Evolutionary conservation across 1,139 yeast species (phyloP), one percentile per base, ranked within the genome.

Genomic region (Entelexis paramagnoliae): DNA sequence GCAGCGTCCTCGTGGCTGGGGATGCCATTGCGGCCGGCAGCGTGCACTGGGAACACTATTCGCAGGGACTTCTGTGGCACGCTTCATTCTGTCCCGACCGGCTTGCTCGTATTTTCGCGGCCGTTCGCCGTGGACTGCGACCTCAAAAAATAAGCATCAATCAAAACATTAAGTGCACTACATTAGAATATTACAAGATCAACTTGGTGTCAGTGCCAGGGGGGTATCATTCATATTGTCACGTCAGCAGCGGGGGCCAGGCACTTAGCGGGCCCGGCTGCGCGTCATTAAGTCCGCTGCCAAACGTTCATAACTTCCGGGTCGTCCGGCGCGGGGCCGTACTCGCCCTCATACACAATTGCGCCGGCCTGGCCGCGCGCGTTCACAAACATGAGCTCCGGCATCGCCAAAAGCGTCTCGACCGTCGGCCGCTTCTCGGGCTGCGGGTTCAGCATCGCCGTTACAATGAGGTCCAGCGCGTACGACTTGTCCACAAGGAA

Each of bases 271-370:
- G 24, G 24, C 24, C 6, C 24, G 6, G 24, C 24, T 6, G 24
- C 24, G 24, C 13, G 19, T 42, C 46, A 30, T 30, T 42, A n/a
- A 3, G 58, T 53, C 17, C 57, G 53, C 26, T 55, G 58, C 58
- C 58, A 55, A 2, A 52, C 58, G 22, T 20, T 50, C 20, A 19
- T 40, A 22, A 57, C 60, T 11, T 51, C 52, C 13, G 36, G 51
- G 19, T 48, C 47, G 9, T 53, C 59, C 7, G 81, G 81, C 56
- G 72, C 70, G 9, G 97, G 96, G 0, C 98, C 98, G 66, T 78
- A 89, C 61, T 91, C 97, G 36, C 97, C 98, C 68, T 91, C 99
- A 62, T 83, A 93, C 59, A 91, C 85, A 1, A 91, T 85, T 1
- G 97, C 96, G 2, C 98, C 98, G 4, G 96, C 89, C 64, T 85